Percentiles rank a stretch among this genome's conserved stretches.
phyloP scores from a whole-genome alignment of 176 grass and related monocot genomes.

The Hordeum vulgare region DNA sequence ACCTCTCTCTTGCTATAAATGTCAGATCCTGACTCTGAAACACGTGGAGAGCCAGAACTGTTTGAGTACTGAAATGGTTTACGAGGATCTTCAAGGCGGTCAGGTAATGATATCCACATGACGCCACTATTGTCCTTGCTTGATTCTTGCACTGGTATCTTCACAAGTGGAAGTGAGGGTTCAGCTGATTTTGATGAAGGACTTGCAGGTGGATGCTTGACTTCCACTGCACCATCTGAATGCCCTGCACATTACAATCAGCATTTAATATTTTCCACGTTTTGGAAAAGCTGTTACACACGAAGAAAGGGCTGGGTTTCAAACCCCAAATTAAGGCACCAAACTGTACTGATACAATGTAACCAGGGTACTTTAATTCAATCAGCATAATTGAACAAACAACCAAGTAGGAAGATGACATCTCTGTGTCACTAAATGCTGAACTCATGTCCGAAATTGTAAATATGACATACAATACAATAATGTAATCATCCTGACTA shows the following conservation, averaged over 20 bases:
- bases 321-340: not conserved
- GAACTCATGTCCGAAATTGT: not conserved
- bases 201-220: slow-evolving; percentile 35
- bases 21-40: slow-evolving; percentile 90
- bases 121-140: slow-evolving; percentile 50
- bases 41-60: slow-evolving; percentile 71
- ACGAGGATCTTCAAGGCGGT: slow-evolving; percentile 71
- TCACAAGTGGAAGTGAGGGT: slow-evolving; percentile 67
- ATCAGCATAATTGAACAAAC: not conserved
- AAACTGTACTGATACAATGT: not conserved
- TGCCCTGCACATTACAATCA: slow-evolving; percentile 21
- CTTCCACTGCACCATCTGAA: slow-evolving; percentile 41
- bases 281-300: not conserved
- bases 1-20: slow-evolving; percentile 91
- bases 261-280: not conserved
- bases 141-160: slow-evolving; percentile 42
- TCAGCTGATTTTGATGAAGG: slow-evolving; percentile 39
- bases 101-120: slow-evolving; percentile 78
- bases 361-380: slow-evolving; percentile 9
- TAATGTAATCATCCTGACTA: not conserved
- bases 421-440: not conserved
- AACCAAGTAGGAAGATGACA: not conserved
- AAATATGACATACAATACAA: not conserved
- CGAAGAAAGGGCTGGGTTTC: not conserved
- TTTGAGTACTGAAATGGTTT: slow-evolving; percentile 85